phyloP scores from a whole-genome alignment of 2,329 filamentous ascomycete species.

The Phialophora tarda region DNA sequence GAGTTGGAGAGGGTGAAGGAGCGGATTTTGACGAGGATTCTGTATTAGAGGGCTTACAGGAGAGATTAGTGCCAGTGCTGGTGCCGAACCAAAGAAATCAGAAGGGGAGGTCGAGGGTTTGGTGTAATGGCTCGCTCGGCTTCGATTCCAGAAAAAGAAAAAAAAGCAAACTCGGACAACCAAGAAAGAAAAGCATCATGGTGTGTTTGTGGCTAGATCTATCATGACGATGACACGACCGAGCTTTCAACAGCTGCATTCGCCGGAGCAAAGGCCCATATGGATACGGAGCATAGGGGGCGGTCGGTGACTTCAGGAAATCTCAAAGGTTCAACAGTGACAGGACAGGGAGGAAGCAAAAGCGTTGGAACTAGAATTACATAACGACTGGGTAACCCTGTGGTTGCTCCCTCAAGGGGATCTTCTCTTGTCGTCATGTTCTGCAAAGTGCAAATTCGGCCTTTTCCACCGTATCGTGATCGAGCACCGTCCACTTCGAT shows the following conservation, averaged over 20 bases:
- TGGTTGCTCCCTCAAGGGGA: background rate
- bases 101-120: background rate
- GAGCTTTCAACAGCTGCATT: constrained; percentile 7
- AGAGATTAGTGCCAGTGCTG: background rate
- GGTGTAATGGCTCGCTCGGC: background rate
- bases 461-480: background rate
- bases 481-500: background rate
- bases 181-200: background rate
- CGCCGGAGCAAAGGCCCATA: background rate
- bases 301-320: background rate
- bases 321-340: background rate
- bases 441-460: too few species aligned
- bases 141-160: background rate
- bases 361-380: background rate
- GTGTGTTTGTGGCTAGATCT: background rate
- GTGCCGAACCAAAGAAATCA: background rate
- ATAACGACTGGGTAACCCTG: background rate
- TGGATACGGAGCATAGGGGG: background rate
- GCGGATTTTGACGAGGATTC: constrained; percentile 37
- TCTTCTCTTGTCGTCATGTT: background rate
- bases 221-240: background rate
- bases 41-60: constrained; percentile 28
- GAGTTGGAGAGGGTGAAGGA: constrained; percentile 72
- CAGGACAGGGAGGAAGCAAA: background rate
- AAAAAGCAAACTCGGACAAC: background rate